Base-by-base conservation (phyloP, 2,329 filamentous ascomycete genomes). In the Exutisphaerella laricina region DNA sequence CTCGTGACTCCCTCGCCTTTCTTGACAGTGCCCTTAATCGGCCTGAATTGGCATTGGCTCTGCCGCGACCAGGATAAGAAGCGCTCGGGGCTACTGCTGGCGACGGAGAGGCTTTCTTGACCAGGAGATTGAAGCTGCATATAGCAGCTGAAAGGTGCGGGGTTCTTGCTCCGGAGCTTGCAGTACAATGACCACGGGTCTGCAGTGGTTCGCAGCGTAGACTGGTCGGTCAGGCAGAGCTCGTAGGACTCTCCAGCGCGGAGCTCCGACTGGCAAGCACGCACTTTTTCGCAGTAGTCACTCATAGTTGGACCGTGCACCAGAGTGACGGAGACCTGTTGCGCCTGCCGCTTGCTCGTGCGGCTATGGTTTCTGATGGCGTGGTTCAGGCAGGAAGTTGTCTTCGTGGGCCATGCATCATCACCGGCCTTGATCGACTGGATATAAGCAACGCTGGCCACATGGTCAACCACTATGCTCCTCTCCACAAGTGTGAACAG, bases 11-110 rank as follows among this genome's bases (percentile, higher is more conserved):
- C 72, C 1, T 73, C 69, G 0, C 76, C 78, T 57, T 94, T 94
- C 55, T 82, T 82, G n/a, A 96, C 88, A 0, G 90, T 97, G 35
- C 90, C 90, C 70, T 97, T 97, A 79, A 97, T 97, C 0, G 90
- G 90, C 5, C 89, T 80, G 74, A 96, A 92, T 48, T 84, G 80
- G 61, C 82, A 86, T 30, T 70, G 65, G 1, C 83, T 82, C 1
- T 59, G 53, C 29, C 74, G 69, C 29, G 74, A 71, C 78, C 79
- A 85, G 42, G 78, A 79, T 12, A 97, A 76, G 60, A 95, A 97
- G 2, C 89, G 84, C 66, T 97, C 90, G 0, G 90, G 90, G 3
- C 87, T 94, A 57, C 83, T 85, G 64, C 84, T 85, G 32, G 94
- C 71, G 21, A 97, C 74, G 1, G 86, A 88, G 3, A 71, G 52